A percentile compares a stretch with the other conserved stretches of the same genome.
Evolutionary conservation across 805 yeast genomes (phyloP).

Genomic region (Brettanomyces anomalus): DNA sequence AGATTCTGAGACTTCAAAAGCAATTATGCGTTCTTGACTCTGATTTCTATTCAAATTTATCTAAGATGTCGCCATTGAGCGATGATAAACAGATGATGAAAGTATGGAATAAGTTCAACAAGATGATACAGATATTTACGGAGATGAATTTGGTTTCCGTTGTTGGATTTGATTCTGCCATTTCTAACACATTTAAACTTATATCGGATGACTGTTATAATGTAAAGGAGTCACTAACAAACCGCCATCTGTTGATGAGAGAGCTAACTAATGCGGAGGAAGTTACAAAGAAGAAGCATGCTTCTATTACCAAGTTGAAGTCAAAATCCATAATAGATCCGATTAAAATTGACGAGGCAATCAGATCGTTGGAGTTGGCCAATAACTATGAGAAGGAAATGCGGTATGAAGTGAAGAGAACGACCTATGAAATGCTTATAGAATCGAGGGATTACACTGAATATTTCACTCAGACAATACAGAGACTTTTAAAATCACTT

Average conservation of each 20-base stretch:
- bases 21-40: conserved; percentile 34
- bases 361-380: conserved; percentile 69
- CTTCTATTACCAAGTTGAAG: conserved; percentile 62
- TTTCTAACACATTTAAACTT: conserved; percentile 66
- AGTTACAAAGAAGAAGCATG: conserved; percentile 59
- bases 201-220: conserved; percentile 71
- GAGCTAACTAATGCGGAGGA: conserved; percentile 77
- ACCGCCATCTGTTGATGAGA: conserved; percentile 86
- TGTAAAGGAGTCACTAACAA: conserved; percentile 87
- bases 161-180: conserved; percentile 59
- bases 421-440: conserved; percentile 75
- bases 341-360: conserved; percentile 82
- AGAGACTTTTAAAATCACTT: conserved; percentile 44
- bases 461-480: conserved; percentile 44
- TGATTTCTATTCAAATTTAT: conserved; percentile 39
- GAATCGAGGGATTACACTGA: conserved; percentile 57
- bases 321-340: conserved; percentile 74
- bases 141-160: conserved; percentile 70
- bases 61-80: conserved; percentile 34
- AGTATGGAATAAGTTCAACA: conserved; percentile 73
- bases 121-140: conserved; percentile 58
- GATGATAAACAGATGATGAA: conserved; percentile 59
- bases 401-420: conserved; percentile 68
- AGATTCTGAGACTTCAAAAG: conserved; percentile 48
- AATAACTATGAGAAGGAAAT: conserved; percentile 67